phyloP scores from a whole-genome alignment of 768 basidiomycete genomes.

The Pulveroboletus frians region DNA sequence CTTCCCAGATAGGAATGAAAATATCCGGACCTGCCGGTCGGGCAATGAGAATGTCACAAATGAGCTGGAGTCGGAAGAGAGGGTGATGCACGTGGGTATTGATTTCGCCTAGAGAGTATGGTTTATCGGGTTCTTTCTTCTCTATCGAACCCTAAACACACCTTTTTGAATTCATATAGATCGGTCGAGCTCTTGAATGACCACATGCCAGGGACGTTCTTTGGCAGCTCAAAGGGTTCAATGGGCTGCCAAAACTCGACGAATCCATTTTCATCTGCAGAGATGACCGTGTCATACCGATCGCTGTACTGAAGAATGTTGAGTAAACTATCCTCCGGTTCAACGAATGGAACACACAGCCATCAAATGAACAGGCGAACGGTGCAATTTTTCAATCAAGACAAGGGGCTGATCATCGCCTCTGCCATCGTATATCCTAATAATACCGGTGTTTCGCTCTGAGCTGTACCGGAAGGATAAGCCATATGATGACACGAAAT shows the following conservation, averaged over 20 bases:
- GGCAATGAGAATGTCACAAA: constrained; percentile 94
- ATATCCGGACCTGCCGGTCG: constrained; percentile 90
- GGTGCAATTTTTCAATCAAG: constrained; percentile 73
- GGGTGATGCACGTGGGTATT: constrained; percentile 83
- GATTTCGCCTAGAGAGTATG: constrained; percentile 66
- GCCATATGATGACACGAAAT: background rate
- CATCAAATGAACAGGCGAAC: constrained; percentile 88
- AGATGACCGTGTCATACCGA: constrained; percentile 84
- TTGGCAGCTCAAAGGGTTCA: constrained; percentile 85
- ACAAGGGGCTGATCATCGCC: constrained; percentile 77
- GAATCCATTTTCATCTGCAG: constrained; percentile 92
- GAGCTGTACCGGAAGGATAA: constrained; percentile 48
- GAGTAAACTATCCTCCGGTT: background rate
- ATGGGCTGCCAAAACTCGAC: constrained; percentile 93
- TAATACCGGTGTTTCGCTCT: constrained; percentile 65
- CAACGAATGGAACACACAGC: constrained; percentile 47
- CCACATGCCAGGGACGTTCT: constrained; percentile 77
- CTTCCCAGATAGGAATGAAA: constrained; percentile 87
- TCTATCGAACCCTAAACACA: constrained; percentile 23
- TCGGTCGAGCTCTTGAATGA: constrained; percentile 87
- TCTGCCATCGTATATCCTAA: constrained; percentile 89
- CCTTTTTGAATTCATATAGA: constrained; percentile 98
- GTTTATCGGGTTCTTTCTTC: background rate
- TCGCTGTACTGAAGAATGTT: constrained; percentile 69
- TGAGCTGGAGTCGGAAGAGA: constrained; percentile 84